Conservation (phyloP, 192 early-diverging fungal species). For the Coemansia sp. region DNA sequence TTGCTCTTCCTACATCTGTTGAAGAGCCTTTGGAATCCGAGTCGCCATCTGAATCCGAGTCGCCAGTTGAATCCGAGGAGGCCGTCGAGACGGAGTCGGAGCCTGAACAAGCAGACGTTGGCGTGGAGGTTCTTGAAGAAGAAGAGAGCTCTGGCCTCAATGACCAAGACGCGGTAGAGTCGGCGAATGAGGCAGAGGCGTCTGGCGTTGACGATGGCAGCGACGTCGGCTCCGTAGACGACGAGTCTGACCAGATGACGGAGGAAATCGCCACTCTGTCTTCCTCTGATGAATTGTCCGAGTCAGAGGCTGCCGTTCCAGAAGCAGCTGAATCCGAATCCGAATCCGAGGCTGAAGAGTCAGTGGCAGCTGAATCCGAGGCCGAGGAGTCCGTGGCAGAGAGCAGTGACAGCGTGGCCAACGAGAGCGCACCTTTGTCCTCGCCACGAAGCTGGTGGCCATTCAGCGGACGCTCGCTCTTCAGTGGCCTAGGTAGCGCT, state of each 20-base stretch:
- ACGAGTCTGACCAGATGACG: conserved; percentile 32
- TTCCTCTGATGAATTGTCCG: conserved; percentile 2
- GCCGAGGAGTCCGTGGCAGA: neutral
- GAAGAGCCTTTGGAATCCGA: neutral
- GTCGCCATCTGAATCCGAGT: neutral
- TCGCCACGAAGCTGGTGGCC: conserved; percentile 37
- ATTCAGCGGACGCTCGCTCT: conserved; percentile 24
- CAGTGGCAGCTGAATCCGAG: neutral
- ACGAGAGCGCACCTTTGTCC: neutral
- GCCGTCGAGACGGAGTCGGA: conserved; percentile 6
- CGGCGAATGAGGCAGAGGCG: neutral
- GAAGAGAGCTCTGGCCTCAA: neutral
- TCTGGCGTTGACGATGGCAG: neutral
- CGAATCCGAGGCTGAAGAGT: neutral
- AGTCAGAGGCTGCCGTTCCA: neutral
- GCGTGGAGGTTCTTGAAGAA: conserved; percentile 1
- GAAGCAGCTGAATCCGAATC: neutral
- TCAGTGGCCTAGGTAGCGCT: conserved; percentile 1
- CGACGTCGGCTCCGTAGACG: neutral
- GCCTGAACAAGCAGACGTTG: neutral
- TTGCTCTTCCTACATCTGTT: neutral
- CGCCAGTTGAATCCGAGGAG: conserved; percentile 7
- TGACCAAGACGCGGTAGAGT: neutral
- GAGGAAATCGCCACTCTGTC: conserved; percentile 32
- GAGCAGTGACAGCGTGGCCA: neutral